phyloP scores from a whole-genome alignment of 1,139 yeast species.

The Magnusiomyces sp. region DNA sequence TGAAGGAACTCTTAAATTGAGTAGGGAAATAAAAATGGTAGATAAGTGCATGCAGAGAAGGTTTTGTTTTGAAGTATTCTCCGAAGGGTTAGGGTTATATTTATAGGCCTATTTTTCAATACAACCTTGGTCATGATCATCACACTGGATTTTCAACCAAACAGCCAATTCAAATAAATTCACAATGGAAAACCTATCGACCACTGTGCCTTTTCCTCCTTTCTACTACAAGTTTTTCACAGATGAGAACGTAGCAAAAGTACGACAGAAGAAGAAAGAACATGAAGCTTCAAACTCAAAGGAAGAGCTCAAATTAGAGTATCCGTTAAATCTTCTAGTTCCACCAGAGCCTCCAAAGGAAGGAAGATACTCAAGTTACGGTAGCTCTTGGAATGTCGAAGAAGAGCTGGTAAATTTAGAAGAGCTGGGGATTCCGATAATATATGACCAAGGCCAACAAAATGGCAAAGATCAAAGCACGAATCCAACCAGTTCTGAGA shows the following conservation, averaged over 20 bases:
- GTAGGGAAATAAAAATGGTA: too few species aligned
- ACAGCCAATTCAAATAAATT: too few species aligned
- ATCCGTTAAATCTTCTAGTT: constrained; percentile 41
- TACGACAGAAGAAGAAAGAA: constrained; percentile 19
- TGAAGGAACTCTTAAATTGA: too few species aligned
- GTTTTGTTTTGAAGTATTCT: too few species aligned
- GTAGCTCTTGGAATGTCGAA: constrained; percentile 70
- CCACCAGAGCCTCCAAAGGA: constrained; percentile 60
- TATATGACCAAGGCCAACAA: constrained; percentile 35
- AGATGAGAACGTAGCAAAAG: constrained; percentile 42
- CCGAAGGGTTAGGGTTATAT: too few species aligned
- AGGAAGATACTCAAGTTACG: constrained; percentile 64
- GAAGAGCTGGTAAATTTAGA: constrained; percentile 61
- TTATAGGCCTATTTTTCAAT: too few species aligned
- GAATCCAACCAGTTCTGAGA: too few species aligned
- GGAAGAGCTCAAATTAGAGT: constrained; percentile 6
- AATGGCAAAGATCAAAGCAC: constrained; percentile 24
- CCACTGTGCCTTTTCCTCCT: constrained; percentile 68
- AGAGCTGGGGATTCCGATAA: constrained; percentile 59
- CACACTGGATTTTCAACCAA: too few species aligned
- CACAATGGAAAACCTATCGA: not conserved
- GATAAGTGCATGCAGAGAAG: too few species aligned
- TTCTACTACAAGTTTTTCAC: constrained; percentile 64
- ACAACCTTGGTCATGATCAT: too few species aligned
- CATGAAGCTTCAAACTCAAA: not conserved